Base-by-base conservation (phyloP, 176 grass and related monocot genomes). In the Cenchrus americanus region DNA sequence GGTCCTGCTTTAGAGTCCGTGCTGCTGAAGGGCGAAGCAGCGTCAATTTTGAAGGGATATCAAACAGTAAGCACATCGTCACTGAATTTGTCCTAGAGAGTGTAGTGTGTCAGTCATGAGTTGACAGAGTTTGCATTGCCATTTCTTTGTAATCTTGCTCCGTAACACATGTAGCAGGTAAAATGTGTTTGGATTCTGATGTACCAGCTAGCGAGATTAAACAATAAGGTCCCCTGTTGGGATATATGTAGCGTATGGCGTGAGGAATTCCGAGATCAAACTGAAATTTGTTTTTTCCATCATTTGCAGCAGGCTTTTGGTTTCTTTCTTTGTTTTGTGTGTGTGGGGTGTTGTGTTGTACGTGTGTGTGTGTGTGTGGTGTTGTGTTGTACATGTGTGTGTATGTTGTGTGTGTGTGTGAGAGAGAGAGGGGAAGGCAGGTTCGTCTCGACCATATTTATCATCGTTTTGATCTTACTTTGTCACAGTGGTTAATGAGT, bases 1-100 rank as follows among this genome's bases (percentile, higher is more conserved):
- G 53, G 63, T n/a, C 12, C 51, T 76, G 63, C 75, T 48, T 80
- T 47, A 34, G 47, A 62, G 32, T 62, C 8, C n/a, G 43, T 72
- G 80, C 73, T 44, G 17, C 80, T n/a, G 68, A 18, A 71, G 10
- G 47, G 65, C 5, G 26, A 8, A 8, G 53, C 18, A 59, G 48
- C 67, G 66, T 30, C 60, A 68, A 43, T 77, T 76, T 50, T 74
- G 60, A 24, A 77, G 21, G 12, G 7, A 43, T 13, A 6, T n/a
- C 42, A 46, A 41, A 13, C 4, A 11, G 41, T 24, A 37, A 26
- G 43, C 43, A 44, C 1, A 44, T 50, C 54, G 26, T 52, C 71
- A 22, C 1, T 13, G 46, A 80, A 57, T 64, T 58, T 23, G 26
- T 57, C 4, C 9, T 37, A 18, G 32, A 9, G 32, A 9, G 7